Base-by-base conservation (phyloP, 2,329 filamentous ascomycete genomes). In the Alternaria arborescens region DNA sequence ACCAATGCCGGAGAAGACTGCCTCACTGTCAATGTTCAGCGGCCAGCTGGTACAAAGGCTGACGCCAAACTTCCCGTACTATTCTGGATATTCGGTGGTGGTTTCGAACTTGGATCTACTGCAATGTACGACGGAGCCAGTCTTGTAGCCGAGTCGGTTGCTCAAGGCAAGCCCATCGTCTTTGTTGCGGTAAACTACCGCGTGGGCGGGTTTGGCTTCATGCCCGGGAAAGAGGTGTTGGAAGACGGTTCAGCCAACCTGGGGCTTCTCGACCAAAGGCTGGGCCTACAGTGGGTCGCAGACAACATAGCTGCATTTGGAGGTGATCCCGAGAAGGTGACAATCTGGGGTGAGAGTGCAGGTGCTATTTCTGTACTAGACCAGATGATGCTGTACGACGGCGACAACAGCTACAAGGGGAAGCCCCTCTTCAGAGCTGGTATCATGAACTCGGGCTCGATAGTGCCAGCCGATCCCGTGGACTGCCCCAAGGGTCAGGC, bases 161-260 rank as follows among this genome's bases (percentile, higher is more conserved):
- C 70, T 0, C 67, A 84, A 54, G 82, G 82, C 32, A 87, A 91
- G 77, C 88, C 89, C 0, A 88, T 94, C 63, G 79, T 96, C 47
- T 91, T 89, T 55, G 91, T 94, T 0, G 86, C 89, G 0, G 87
- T 94, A 71, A 94, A 93, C 79, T 94, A 96, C 78, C 88, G 91
- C 2, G 81, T 91, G 0, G 89, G 86, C 8, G 90, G 88, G 0
- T 93, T 93, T 62, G 91, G 91, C 0, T 93, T 93, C 78, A 72
- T 93, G 73, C 85, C 87, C 0, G 90, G 90, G 7, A 85, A 85
- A 53, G 89, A 93, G 74, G 83, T 93, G 43, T 80, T 89, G 4
- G 82, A 82, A 5, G 89, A 92, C 62, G 89, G 90, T 2, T 84
- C 88, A 2, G 78, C 88, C 3, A 94, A 94, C 71, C 76, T 92